Evolutionary conservation across 768 basidiomycete genomes (phyloP), one percentile per base, ranked within the genome.

Genomic region (Tricholoma matsutake): DNA sequence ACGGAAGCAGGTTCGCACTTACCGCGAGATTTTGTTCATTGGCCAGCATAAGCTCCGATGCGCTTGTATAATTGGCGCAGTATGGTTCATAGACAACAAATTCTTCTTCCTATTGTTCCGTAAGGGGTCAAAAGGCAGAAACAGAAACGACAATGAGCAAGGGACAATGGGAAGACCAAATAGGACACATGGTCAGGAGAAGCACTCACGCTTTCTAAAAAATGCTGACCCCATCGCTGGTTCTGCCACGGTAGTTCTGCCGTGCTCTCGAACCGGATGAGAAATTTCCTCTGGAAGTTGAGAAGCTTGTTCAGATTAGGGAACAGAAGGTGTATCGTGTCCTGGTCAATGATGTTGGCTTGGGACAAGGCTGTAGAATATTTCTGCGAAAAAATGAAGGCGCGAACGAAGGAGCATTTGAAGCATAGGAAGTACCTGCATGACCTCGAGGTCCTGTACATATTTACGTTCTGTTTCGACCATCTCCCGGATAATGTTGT

Each of bases 81-180:
- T 97, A 99, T 8, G 96, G 94, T 70, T 97, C 95, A 74, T 99
- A 99, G 35, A 94, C 93, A 31, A 86, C 84, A 68, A 99, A 98
- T 68, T 96, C 94, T 59, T 94, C 86, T 82, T 99, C 96, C 92
- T 98, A 81, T 84, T 84, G 79, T 81, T 78, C 72, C 76, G 60
- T 70, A 72, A 61, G 16, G n/a, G 49, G 54, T 61, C 18, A 53
- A 63, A 56, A 58, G 59, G 52, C 58, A 22, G 56, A 63, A 64
- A 66, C 60, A 58, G 59, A 63, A 63, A 63, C 65, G 62, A 72
- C 70, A 68, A 66, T 67, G 63, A 73, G 62, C 64, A 63, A 75
- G 68, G 51, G 61, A 81, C 74, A 83, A 83, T 75, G 75, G 75
- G 71, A 75, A 63, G 47, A 55, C 78, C 75, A 62, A 58, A 78